Base-by-base conservation (phyloP, 306 rosid genomes). In the Trichosanthes truncata region DNA sequence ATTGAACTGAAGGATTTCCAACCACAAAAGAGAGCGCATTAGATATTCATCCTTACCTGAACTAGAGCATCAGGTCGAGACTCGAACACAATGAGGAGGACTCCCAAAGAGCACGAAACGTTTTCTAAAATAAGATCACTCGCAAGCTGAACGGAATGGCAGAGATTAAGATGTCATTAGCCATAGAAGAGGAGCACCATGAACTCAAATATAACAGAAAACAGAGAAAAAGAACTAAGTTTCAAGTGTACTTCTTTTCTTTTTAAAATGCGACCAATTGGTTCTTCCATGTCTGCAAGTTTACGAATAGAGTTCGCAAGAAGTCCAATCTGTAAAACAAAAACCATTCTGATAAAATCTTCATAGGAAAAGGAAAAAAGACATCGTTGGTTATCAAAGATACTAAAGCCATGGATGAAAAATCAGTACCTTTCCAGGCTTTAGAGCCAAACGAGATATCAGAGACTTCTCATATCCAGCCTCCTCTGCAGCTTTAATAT, bases 41-140 rank as follows among this genome's bases (percentile, higher is more conserved):
- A 80, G 76, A 38, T 61, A 29, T 73, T 38, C 78, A 76, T 76
- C 40, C 57, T 80, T 82, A 92, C 98, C 92, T 95, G 98, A 81
- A 92, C 98, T 71, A 95, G 92, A 77, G 97, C 98, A 87, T 95
- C 98, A 3, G 98, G 98, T 74, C 97, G 97, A 72, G 97, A 95
- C 86, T 95, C 98, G 13, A 91, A 92, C 67, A 95, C 88, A 82
- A 95, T 77, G 75, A 95, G 81, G 21, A 95, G 87, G 26, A 95
- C 98, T 35, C 98, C 98, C 81, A 95, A 73, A 25, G 98, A 96
- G 82, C 92, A 86, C 0, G 96, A 87, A 26, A 79, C 63, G 68
- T 90, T 92, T 84, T 95, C 97, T 81, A 93, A 77, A 85, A 90
- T 55, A 63, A 92, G 97, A 57, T 88, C 90, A 65, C 93, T 91